phyloP scores from a whole-genome alignment of 345 rosid genomes.

The Sonneratia alba region DNA sequence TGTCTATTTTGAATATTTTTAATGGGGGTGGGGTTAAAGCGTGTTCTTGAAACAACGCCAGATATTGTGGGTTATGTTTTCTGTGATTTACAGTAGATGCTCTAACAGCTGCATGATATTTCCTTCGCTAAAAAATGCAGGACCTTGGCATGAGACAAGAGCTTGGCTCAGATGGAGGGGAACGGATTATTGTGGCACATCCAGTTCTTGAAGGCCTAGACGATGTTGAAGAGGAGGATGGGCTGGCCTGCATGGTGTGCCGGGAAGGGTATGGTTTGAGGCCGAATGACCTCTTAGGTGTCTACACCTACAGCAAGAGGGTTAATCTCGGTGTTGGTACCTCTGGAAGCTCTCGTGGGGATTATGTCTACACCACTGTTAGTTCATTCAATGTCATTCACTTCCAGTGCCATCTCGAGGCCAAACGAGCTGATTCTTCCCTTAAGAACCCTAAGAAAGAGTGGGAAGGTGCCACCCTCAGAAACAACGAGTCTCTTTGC shows the following conservation, averaged over 20 bases:
- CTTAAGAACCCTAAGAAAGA: conserved; percentile 96
- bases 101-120: conserved; percentile 1
- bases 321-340: conserved; percentile 87
- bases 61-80: too few species aligned
- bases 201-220: conserved; percentile 93
- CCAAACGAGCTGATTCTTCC: conserved; percentile 96
- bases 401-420: conserved; percentile 98
- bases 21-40: neutral
- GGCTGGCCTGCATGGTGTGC: conserved; percentile 97
- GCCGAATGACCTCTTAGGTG: conserved; percentile 85
- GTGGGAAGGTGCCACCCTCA: conserved; percentile 97
- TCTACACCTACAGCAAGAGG: conserved; percentile 80
- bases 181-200: conserved; percentile 67
- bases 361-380: conserved; percentile 94
- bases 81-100: too few species aligned
- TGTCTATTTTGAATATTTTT: neutral
- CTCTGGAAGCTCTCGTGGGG: conserved; percentile 92
- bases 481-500: conserved; percentile 96
- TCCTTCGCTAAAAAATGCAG: conserved; percentile 22
- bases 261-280: conserved; percentile 94
- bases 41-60: too few species aligned
- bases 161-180: conserved; percentile 81
- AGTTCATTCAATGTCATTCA: conserved; percentile 91
- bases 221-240: conserved; percentile 95
- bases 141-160: conserved; percentile 90